Base-by-base conservation (phyloP, 1,284 basidiomycete genomes). In the Meripilus lineatus region DNA sequence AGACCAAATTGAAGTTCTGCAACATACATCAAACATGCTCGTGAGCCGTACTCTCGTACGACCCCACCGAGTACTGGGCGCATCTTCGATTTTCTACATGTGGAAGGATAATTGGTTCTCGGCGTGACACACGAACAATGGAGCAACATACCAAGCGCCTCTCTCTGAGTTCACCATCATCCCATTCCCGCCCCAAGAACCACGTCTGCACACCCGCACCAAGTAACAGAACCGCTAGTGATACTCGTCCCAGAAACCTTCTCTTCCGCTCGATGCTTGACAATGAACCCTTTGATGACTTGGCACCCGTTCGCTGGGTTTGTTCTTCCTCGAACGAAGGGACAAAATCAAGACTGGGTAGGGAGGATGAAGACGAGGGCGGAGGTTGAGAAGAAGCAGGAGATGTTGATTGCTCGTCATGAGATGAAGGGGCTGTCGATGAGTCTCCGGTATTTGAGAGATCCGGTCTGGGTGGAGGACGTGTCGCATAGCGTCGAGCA, bases 191-290 rank as follows among this genome's bases (percentile, higher is more conserved):
- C 1, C 64, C 66, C 39, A 66, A 52, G 32, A 59, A 52, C 50
- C 62, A 59, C 13, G 56, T 52, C 41, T 52, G 64, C 8, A 69
- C 72, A 6, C 83, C 61, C 17, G 81, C 55, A 4, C 72, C 84
- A 7, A 84, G 55, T 8, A 72, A 66, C n/a, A 71, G 51, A 13
- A 68, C 51, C 6, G 60, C 72, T 17, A 74, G 46, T 5, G 68
- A 64, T 4, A 81, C 55, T 32, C 83, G 69, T 8, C 75, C 71
- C 54, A 82, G 63, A 51, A 71, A 65, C 47, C 73, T 68, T 47
- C 87, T 71, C 54, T 73, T 73, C 51, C 76, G 72, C 62, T 93
- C 90, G 45, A 81, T 83, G 43, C 81, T 81, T 17, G 86, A 85
- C 45, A 85, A 65, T 3, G 79, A 77, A 42, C 80, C 80, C 52